Evolutionary conservation across 768 basidiomycete genomes (phyloP), one percentile per base, ranked within the genome.

Genomic region (Zangia roseola): DNA sequence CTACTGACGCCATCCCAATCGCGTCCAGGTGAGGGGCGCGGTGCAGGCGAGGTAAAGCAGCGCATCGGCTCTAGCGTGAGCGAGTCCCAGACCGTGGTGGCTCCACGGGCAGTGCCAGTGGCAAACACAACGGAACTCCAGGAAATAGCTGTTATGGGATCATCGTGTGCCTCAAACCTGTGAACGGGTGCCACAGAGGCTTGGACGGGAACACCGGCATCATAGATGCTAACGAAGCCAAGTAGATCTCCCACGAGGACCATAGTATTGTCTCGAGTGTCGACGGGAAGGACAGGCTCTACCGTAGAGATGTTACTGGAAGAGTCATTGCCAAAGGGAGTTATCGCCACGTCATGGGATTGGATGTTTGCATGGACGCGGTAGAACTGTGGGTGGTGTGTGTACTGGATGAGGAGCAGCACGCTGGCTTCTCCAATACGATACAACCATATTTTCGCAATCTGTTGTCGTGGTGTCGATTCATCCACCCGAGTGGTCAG

Each of bases 161-260:
- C 83, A 53, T 87, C 84, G 55, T 86, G 79, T 2, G 86, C 86
- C 56, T 84, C 82, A 46, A 87, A 79, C 44, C 74, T 77, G 47
- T 72, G 70, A 5, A 69, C 52, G 1, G 82, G 77, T 38, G 34
- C 59, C 25, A 65, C 49, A 39, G 50, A 33, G 23, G 55, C 50
- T 40, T 53, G 25, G 21, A 61, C 52, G 35, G 38, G 41, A 33
- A 33, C 16, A 6, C 61, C 45, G 77, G 79, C 86, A 30, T 79
- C 72, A 57, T 84, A 89, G 5, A 88, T 67, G 47, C 74, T 80
- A 37, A 90, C 65, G 35, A 73, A 81, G 2, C 89, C 89, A 21
- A 87, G 70, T 20, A 71, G 67, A 60, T 91, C 85, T 2, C 90
- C 89, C 2, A 69, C 71, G 9, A 90, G 57, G 26, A 90, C 64